These are phyloP conservation scores for Drechslera avenae DNA, from an alignment of 2,329 filamentous ascomycete species.

Conservation along the genomic window DNA sequence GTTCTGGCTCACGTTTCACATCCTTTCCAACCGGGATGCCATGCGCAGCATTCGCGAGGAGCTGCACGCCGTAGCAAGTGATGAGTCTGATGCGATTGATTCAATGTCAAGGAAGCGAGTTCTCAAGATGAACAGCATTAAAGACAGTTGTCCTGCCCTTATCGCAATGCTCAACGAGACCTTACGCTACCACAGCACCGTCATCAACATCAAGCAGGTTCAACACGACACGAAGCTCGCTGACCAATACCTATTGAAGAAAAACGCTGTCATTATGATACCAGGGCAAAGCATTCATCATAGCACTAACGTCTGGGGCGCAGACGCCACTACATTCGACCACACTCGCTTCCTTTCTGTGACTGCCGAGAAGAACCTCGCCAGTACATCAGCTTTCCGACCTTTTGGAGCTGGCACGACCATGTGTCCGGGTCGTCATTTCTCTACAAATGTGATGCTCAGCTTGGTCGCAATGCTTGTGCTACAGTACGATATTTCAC, in stretches of 20 bases:
- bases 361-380: conserved; percentile 17
- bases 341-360: conserved; percentile 38
- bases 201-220: conserved; percentile 47
- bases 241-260: conserved; percentile 45
- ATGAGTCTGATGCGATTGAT: background rate
- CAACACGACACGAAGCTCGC: conserved; percentile 44
- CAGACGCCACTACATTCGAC: conserved; percentile 38
- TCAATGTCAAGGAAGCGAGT: conserved; percentile 6
- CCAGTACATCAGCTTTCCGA: conserved; percentile 37
- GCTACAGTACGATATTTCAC: conserved; percentile 40
- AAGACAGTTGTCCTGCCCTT: conserved; percentile 47
- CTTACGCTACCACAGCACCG: conserved; percentile 48
- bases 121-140: conserved; percentile 44
- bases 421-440: conserved; percentile 48
- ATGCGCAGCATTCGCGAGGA: conserved; percentile 43
- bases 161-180: conserved; percentile 52
- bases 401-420: conserved; percentile 45
- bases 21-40: conserved; percentile 42
- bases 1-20: conserved; percentile 51
- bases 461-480: conserved; percentile 42
- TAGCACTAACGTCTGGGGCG: conserved; percentile 42
- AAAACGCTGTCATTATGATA: conserved; percentile 46
- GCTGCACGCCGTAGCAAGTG: conserved; percentile 16
- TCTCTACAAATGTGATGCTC: conserved; percentile 44
- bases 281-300: conserved; percentile 42